These are phyloP conservation scores for Coniosporium tulheliwenetii DNA, from an alignment of 2,329 filamentous ascomycete species.

Conservation along the genomic window DNA sequence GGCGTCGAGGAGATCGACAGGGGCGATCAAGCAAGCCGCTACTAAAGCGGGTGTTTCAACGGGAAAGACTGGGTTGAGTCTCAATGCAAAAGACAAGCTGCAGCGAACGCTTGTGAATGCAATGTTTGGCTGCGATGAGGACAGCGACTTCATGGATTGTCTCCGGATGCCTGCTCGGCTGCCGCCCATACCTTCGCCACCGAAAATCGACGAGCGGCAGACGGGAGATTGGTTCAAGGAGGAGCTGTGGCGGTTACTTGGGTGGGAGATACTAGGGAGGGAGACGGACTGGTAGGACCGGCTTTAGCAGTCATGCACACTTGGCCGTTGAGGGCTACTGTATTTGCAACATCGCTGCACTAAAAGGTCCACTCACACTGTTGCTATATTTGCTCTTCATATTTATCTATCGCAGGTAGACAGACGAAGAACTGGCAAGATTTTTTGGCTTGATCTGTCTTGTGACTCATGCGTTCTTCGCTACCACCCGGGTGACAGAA, in stretches of 20 bases:
- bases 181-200: conserved; percentile 13
- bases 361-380: too few relatives aligned
- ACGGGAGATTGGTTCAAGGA: conserved; percentile 37
- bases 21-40: conserved; percentile 11
- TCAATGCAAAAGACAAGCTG: conserved; percentile 24
- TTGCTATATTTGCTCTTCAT: too few relatives aligned
- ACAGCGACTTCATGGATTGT: conserved; percentile 24
- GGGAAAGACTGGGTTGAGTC: conserved; percentile 15
- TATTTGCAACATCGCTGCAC: too few relatives aligned
- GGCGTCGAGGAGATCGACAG: conserved; percentile 5
- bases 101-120: conserved; percentile 28
- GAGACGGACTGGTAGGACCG: conserved; percentile 4
- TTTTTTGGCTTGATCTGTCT: too few relatives aligned
- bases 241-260: conserved; percentile 40
- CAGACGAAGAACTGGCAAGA: too few relatives aligned
- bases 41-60: conserved; percentile 6
- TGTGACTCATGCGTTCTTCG: too few relatives aligned
- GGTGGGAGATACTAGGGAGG: conserved; percentile 35
- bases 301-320: too few relatives aligned
- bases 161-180: conserved; percentile 20
- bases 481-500: too few relatives aligned
- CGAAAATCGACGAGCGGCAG: conserved; percentile 22
- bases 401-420: too few relatives aligned
- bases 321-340: too few relatives aligned
- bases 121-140: conserved; percentile 22